A percentile compares a stretch with the other conserved stretches of the same genome.
phyloP scores from a whole-genome alignment of 768 basidiomycete species.

The Lactarius sp. region DNA sequence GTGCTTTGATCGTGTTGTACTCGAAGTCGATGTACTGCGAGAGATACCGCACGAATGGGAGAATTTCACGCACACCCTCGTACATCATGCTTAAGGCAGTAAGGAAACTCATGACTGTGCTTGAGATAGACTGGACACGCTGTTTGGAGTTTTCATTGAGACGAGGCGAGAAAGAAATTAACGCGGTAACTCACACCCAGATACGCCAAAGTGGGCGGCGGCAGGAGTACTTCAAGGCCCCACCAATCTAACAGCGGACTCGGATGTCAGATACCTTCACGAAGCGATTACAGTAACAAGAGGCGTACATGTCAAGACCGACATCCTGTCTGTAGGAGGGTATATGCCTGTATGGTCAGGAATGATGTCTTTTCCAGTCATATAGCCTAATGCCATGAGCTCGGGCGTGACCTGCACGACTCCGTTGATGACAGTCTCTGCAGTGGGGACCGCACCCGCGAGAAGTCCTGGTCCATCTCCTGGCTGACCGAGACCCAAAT shows the following conservation, averaged over 20 bases:
- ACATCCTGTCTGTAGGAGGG: conserved; percentile 74
- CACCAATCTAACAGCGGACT: conserved; percentile 66
- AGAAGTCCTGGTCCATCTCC: conserved; percentile 62
- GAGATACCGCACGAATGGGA: conserved; percentile 82
- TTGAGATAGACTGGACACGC: conserved; percentile 57
- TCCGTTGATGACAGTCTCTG: conserved; percentile 65
- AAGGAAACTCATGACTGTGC: conserved; percentile 65
- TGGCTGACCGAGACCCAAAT: conserved; percentile 71
- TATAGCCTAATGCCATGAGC: conserved; percentile 72
- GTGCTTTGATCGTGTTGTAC: conserved; percentile 55
- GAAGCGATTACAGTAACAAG: not conserved
- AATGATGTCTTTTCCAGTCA: conserved; percentile 57
- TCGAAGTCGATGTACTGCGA: conserved; percentile 76
- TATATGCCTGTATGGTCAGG: conserved; percentile 66
- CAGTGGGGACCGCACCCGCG: conserved; percentile 70
- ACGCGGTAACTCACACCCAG: conserved; percentile 43
- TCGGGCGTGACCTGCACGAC: conserved; percentile 69
- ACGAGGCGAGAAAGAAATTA: not conserved
- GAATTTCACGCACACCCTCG: conserved; percentile 73
- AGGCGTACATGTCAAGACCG: conserved; percentile 68
- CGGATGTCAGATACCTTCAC: conserved; percentile 5
- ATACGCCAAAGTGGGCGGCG: conserved; percentile 59
- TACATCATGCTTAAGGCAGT: conserved; percentile 65
- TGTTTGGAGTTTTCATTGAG: conserved; percentile 28
- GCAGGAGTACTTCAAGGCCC: conserved; percentile 77